Percentiles rank a stretch among this genome's conserved stretches.
These are phyloP conservation scores for Saccharomyces mikatae DNA, from an alignment of 805 yeast genomes.

Conservation along the genomic window DNA sequence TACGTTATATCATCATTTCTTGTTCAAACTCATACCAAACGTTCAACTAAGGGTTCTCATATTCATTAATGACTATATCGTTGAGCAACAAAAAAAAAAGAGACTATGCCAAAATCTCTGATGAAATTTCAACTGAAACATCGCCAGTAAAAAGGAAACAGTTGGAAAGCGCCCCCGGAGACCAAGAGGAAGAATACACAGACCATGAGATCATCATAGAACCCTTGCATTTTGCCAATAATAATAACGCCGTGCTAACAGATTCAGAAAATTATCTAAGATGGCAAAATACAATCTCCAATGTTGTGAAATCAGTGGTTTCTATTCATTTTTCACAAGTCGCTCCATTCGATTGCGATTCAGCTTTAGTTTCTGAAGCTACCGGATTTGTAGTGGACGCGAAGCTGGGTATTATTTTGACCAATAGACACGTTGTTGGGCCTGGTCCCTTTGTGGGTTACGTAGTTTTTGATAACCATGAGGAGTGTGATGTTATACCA, in stretches of 20 bases:
- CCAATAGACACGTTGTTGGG: slow-evolving; percentile 92
- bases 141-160: background rate
- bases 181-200: background rate
- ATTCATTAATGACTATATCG: background rate
- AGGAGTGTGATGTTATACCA: slow-evolving; percentile 79
- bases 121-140: background rate
- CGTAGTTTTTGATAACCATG: slow-evolving; percentile 90
- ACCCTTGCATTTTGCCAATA: background rate
- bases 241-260: background rate
- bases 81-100: background rate
- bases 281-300: slow-evolving; percentile 78
- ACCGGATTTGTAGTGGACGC: slow-evolving; percentile 92
- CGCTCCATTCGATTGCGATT: slow-evolving; percentile 79
- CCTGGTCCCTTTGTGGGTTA: slow-evolving; percentile 91
- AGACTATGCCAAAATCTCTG: background rate
- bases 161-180: background rate
- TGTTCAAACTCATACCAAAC: background rate
- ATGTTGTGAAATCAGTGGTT: slow-evolving; percentile 78
- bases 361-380: slow-evolving; percentile 78
- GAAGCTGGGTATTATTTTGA: slow-evolving; percentile 69
- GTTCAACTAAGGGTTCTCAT: background rate
- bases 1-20: background rate
- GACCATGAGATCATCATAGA: background rate
- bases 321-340: slow-evolving; percentile 84
- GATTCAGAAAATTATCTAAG: slow-evolving; percentile 30